Conservation (phyloP, 306 rosid species). For the Hippophae gyantsensis region DNA sequence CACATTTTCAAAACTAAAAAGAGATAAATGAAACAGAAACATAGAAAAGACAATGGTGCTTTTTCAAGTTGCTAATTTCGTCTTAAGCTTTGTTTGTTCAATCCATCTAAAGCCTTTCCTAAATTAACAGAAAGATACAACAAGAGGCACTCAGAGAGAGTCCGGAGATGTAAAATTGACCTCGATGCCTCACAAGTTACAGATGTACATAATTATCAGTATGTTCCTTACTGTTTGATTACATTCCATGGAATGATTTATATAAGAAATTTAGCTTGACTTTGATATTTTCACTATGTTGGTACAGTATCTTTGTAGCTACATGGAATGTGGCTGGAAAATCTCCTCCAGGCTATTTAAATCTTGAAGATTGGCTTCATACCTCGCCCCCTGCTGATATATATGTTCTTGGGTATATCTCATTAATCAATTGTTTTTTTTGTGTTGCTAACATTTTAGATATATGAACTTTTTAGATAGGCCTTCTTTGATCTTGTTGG, state of each 20-base stretch:
- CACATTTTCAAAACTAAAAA: slow-evolving; percentile 26
- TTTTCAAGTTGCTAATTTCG: slow-evolving; percentile 18
- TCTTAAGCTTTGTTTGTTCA: neutral
- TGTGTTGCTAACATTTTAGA: slow-evolving; percentile 4
- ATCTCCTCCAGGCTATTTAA: slow-evolving; percentile 76
- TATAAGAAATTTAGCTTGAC: slow-evolving; percentile 3
- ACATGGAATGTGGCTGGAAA: slow-evolving; percentile 99
- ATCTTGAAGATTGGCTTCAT: slow-evolving; percentile 97
- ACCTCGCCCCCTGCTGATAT: slow-evolving; percentile 89
- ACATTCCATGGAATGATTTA: slow-evolving; percentile 8
- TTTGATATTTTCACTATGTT: slow-evolving; percentile 13
- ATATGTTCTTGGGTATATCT: slow-evolving; percentile 81
- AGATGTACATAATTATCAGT: slow-evolving; percentile 75
- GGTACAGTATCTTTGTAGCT: slow-evolving; percentile 64
- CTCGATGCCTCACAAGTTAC: slow-evolving; percentile 51
- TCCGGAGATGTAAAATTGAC: slow-evolving; percentile 60
- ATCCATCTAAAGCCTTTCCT: slow-evolving; percentile 19
- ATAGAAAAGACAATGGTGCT: slow-evolving; percentile 11
- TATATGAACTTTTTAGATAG: neutral
- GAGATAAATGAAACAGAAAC: slow-evolving; percentile 2
- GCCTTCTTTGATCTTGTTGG: slow-evolving; percentile 9
- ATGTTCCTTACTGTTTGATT: slow-evolving; percentile 14
- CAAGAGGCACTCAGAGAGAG: slow-evolving; percentile 57
- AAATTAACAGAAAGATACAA: slow-evolving; percentile 53
- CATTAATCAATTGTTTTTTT: slow-evolving; percentile 12